Evolutionary conservation across 2,329 filamentous ascomycete genomes (phyloP), one percentile per base, ranked within the genome.

Genomic region (Hymenotorrendiella dingleyae): DNA sequence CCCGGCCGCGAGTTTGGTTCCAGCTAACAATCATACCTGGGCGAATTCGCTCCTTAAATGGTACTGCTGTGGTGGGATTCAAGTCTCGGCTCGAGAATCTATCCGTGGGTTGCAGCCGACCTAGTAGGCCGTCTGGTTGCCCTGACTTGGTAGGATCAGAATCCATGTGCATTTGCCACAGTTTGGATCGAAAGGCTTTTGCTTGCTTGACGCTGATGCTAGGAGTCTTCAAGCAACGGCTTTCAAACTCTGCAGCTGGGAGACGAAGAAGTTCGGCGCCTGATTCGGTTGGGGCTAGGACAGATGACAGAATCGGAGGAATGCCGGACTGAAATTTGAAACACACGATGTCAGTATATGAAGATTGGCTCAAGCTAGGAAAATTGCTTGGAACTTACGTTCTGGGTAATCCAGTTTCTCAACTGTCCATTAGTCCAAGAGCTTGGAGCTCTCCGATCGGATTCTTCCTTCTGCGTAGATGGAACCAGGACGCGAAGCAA

Each of bases 101-200:
- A n/a, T n/a, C n/a, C n/a, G n/a, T n/a, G n/a, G n/a, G n/a, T n/a
- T n/a, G n/a, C n/a, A n/a, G n/a, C n/a, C n/a, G n/a, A n/a, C n/a
- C n/a, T n/a, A n/a, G n/a, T n/a, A n/a, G n/a, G n/a, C n/a, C n/a
- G n/a, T n/a, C n/a, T n/a, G n/a, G n/a, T n/a, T n/a, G n/a, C n/a
- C n/a, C n/a, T n/a, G n/a, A n/a, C n/a, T n/a, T n/a, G n/a, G n/a
- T n/a, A n/a, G n/a, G n/a, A n/a, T n/a, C n/a, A 1, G 66, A 67
- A 43, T 71, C 67, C 8, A 69, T 53, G 34, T 70, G 67, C 28
- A 68, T 43, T 14, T 58, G 55, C 68, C 67, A 71, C 1, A 71
- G 53, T 44, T 70, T 71, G 17, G 56, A 46, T 11, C 64, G 61
- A 38, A 72, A 67, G 4, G 65, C 65, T 3, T 55, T 58, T 9